Conservation (phyloP, 371 early-diverging fungal genomes). For the Zychaea mexicana region DNA sequence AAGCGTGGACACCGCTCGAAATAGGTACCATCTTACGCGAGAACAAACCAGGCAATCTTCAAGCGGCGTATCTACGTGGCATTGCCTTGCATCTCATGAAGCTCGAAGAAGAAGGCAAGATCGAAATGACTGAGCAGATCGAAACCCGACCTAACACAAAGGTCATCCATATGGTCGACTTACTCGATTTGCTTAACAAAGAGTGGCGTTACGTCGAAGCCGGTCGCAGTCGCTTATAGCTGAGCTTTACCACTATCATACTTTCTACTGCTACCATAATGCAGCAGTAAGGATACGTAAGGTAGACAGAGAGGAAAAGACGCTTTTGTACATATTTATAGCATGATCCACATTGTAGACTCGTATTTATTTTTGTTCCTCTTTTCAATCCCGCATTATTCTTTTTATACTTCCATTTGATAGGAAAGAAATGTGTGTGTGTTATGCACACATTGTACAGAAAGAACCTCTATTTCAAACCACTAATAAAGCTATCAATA, state of each 20-base stretch:
- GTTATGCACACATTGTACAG: background rate
- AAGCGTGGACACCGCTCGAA: conserved; percentile 24
- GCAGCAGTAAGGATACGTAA: too few species aligned
- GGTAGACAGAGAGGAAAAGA: too few species aligned
- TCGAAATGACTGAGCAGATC: background rate
- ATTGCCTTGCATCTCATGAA: conserved; percentile 24
- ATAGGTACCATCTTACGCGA: conserved; percentile 10
- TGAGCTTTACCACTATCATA: too few species aligned
- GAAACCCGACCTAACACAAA: background rate
- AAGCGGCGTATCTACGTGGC: conserved; percentile 19
- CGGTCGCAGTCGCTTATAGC: background rate
- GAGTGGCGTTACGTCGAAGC: conserved; percentile 1
- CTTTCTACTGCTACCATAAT: too few species aligned
- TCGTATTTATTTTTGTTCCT: background rate
- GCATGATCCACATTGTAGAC: background rate
- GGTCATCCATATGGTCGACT: background rate
- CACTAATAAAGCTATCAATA: conserved; percentile 78
- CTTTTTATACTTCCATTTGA: too few species aligned
- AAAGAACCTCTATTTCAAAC: conserved; percentile 54
- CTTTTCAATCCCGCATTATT: background rate
- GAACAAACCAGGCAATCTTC: conserved; percentile 1
- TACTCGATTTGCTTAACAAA: background rate
- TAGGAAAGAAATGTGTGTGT: background rate
- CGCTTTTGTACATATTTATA: background rate
- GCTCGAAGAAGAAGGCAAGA: conserved; percentile 17